Evolutionary conservation across 306 rosid genomes (phyloP).

Genomic region (Herpetospermum pedunculosum): DNA sequence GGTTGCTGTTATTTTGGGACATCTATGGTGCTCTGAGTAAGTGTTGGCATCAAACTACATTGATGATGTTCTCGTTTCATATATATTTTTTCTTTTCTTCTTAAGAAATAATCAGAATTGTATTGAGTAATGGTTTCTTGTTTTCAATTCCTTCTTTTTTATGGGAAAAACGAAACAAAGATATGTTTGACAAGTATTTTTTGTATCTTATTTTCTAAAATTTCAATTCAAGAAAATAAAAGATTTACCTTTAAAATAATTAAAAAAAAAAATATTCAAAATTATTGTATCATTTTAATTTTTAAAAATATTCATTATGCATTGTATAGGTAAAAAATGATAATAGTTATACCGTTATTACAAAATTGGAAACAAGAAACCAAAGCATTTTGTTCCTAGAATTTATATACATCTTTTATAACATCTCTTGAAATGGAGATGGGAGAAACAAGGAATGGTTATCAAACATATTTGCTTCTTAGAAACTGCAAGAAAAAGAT

Average conservation of each 20-base stretch:
- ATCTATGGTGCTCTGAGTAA: slow-evolving; percentile 93
- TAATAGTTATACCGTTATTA: not conserved
- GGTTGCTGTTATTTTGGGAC: slow-evolving; percentile 80
- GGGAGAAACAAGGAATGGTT: not conserved
- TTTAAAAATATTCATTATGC: not conserved
- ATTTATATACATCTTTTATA: not conserved
- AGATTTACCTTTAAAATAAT: not conserved
- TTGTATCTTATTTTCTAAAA: not conserved
- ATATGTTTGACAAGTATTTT: not conserved
- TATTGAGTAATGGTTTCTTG: not conserved
- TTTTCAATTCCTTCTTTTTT: not conserved
- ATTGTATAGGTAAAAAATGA: not conserved
- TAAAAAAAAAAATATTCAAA: not conserved
- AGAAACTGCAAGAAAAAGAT: not conserved
- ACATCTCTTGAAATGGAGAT: not conserved
- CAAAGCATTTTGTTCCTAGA: not conserved
- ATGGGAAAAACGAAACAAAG: not conserved
- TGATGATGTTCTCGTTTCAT: not conserved
- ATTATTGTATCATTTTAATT: not conserved
- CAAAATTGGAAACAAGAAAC: not conserved
- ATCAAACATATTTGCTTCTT: not conserved
- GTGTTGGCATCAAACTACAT: slow-evolving; percentile 20
- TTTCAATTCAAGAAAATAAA: not conserved
- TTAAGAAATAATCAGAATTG: not conserved
- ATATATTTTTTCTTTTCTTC: not conserved